Base-by-base conservation (phyloP, 2,329 filamentous ascomycete species). In the Neocatenulostroma microsporum region DNA sequence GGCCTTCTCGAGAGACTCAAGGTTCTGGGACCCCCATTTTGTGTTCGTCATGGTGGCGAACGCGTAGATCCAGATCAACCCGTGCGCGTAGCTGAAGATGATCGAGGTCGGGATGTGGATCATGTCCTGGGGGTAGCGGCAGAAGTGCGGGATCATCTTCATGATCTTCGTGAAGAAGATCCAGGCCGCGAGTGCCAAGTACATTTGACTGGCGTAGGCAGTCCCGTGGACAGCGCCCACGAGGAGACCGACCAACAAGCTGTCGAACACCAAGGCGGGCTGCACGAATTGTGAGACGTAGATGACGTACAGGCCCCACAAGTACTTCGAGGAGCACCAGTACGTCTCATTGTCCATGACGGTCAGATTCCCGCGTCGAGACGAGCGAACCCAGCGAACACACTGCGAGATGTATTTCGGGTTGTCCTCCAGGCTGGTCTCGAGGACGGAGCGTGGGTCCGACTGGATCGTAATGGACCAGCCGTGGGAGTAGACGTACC, bases 381-480 rank as follows among this genome's bases (percentile, higher is more conserved):
- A 77, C 0, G 73, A 76, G 2, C 76, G 64, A 0, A 64, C 66
- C 76, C 74, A 81, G 10, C 76, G 67, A 6, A 69, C 35, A 26
- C 73, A 69, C 45, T 81, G 76, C 1, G 55, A 51, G 3, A 63
- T 46, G 48, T 75, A 79, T 46, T 72, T 72, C 3, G 58, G 52
- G 47, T 60, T 63, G 10, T 57, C 59, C 17, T 74, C 75, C 2
- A 80, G 57, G 0, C 65, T 69, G 0, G 74, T 80, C 39, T 68
- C 60, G 21, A 80, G 60, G 1, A 62, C 56, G 0, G 68, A 62
- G 2, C 73, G 64, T 0, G 60, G 47, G 4, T 63, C 62, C 39
- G 69, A 67, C 49, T 81, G 75, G 34, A 80, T 69, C 30, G 65
- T 63, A 40, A 79, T 68, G 6, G 65, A 60, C 64, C 67, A 76